Base-by-base conservation (phyloP, 1,139 yeast genomes). In the Yamadazyma conglobata region DNA sequence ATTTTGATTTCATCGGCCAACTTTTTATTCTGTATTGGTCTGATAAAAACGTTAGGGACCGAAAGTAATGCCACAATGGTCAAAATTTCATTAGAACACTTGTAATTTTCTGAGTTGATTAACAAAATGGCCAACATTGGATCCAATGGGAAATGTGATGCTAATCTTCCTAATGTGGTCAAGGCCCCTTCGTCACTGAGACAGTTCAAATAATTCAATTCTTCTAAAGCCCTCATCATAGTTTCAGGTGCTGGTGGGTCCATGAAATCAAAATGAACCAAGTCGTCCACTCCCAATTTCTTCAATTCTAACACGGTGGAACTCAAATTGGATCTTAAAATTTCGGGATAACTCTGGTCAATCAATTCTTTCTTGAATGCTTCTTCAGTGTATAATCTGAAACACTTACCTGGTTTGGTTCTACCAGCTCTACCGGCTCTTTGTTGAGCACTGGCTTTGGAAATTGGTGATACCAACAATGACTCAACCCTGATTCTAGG, bases 231-330 rank as follows among this genome's bases (percentile, higher is more conserved):
- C 56, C 97, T 75, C 97, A 91, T 89, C 98, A 91, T 91, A 6
- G 98, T 91, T 59, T 91, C 98, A 4, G 97, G 97, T 1, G 98
- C 97, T n/a, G 98, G 98, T 6, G 98, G 97, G 53, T 91, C 98
- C 96, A 91, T 91, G 52, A 91, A 91, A 57, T 91, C 98, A 54
- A 91, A 91, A 59, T 91, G 97, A 19, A 91, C 98, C 53, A 91
- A 74, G 59, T 91, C 98, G 53, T 91, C 96, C 44, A 91, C 76
- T 13, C 97, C 97, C 39, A 91, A 72, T 59, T 91, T 91, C 58
- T 91, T 91, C 57, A 91, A 70, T 56, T 91, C 95, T 39, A 91
- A 65, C 17, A 91, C 97, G 0, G 97, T 91, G 24, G 89, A 83
- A 12, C 96, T 83, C 50, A 91, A 71, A 58, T 91, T 91, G 37